Evolutionary conservation across 108 stramenopile species (phyloP).

Genomic region (Cyclotella cryptica): DNA sequence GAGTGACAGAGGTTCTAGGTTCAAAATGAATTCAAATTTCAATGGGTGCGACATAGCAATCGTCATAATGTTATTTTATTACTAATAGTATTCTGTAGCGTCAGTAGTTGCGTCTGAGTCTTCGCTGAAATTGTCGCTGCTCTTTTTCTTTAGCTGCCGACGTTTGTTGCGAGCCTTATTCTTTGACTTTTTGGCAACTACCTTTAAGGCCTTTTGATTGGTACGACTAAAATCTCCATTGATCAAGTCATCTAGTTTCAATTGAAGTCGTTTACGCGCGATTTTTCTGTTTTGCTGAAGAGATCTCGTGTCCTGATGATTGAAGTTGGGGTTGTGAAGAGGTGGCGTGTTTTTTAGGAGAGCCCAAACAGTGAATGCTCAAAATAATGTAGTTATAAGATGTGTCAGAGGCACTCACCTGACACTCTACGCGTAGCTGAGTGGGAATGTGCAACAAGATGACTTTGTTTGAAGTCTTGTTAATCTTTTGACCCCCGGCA

Average conservation of each 20-base stretch:
- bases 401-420: conserved; percentile 30
- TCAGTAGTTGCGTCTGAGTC: too few species aligned
- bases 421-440: conserved; percentile 77
- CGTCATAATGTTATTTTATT: too few species aligned
- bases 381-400: neutral
- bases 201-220: conserved; percentile 62
- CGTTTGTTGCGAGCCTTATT: conserved; percentile 71
- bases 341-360: neutral
- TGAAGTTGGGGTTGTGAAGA: too few species aligned
- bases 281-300: conserved; percentile 91
- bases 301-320: conserved; percentile 78
- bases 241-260: conserved; percentile 83
- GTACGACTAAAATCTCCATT: conserved; percentile 73
- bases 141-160: conserved; percentile 51
- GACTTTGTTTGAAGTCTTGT: conserved; percentile 89
- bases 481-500: conserved; percentile 88
- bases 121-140: too few species aligned
- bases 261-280: conserved; percentile 77
- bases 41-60: too few species aligned
- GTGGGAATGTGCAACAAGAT: conserved; percentile 83
- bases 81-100: too few species aligned
- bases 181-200: conserved; percentile 70
- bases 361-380: too few species aligned
- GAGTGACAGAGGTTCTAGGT: neutral
- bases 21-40: too few species aligned